A percentile compares a stretch with the other conserved stretches of the same genome.
Evolutionary conservation across 2,329 filamentous ascomycete species (phyloP).

Genomic region (Alternaria ventricosa): DNA sequence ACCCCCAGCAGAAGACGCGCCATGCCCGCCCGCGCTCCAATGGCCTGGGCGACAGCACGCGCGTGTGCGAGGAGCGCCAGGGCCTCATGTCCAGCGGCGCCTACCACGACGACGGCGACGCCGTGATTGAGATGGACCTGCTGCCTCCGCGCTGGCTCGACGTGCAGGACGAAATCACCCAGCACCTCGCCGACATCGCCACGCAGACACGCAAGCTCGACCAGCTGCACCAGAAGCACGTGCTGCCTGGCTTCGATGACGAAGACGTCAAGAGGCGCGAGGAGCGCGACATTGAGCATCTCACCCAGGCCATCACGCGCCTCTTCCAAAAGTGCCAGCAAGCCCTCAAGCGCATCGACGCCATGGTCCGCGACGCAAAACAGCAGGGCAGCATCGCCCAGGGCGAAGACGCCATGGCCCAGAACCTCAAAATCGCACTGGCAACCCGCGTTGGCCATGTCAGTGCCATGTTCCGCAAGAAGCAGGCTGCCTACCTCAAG

Average conservation of each 20-base stretch:
- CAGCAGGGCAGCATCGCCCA: slow-evolving; percentile 73
- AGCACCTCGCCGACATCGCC: slow-evolving; percentile 79
- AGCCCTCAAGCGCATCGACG: slow-evolving; percentile 85
- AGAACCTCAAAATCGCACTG: slow-evolving; percentile 91
- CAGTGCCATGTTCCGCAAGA: slow-evolving; percentile 92
- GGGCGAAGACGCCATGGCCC: slow-evolving; percentile 93
- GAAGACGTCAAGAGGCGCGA: slow-evolving; percentile 87
- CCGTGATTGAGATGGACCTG: slow-evolving; percentile 97
- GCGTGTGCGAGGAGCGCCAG: slow-evolving; percentile 69
- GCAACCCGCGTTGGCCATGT: slow-evolving; percentile 89
- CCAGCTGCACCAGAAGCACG: slow-evolving; percentile 94
- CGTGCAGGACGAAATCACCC: slow-evolving; percentile 89
- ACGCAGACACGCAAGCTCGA: slow-evolving; percentile 85
- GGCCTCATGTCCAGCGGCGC: slow-evolving; percentile 83
- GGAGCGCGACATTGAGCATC: slow-evolving; percentile 84
- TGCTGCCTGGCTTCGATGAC: slow-evolving; percentile 95
- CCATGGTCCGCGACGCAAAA: slow-evolving; percentile 82
- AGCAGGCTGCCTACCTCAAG: slow-evolving; percentile 94
- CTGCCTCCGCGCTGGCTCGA: slow-evolving; percentile 96
- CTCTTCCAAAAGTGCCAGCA: slow-evolving; percentile 89
- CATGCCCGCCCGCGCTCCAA: slow-evolving; percentile 61
- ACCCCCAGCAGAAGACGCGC: slow-evolving; percentile 85
- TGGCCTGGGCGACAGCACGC: slow-evolving; percentile 56
- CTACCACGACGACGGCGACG: slow-evolving; percentile 86
- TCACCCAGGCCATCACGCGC: slow-evolving; percentile 89